A percentile compares a stretch with the other conserved stretches of the same genome.
phyloP scores from a whole-genome alignment of 2,329 filamentous ascomycete species.

The Fusarium tanahbumbuense region DNA sequence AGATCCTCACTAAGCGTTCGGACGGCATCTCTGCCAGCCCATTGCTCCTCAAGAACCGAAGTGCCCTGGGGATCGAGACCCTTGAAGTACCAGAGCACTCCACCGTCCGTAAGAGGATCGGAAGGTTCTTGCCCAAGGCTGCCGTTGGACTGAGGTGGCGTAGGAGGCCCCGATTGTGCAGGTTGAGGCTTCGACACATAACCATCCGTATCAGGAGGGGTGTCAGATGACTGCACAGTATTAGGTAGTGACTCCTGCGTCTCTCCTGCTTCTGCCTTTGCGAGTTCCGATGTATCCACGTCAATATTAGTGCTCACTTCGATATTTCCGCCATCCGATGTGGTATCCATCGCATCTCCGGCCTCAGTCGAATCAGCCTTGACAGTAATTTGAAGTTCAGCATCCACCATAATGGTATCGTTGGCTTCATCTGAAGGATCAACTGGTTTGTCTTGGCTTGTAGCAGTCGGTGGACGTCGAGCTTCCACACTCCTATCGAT shows the following conservation, averaged over 20 bases:
- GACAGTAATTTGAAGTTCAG: constrained; percentile 61
- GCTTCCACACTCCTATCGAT: constrained; percentile 74
- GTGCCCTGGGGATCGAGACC: constrained; percentile 84
- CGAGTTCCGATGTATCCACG: constrained; percentile 58
- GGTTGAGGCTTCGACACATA: constrained; percentile 52
- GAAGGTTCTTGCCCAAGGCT: constrained; percentile 62
- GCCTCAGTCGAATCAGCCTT: constrained; percentile 46
- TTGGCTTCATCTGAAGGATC: constrained; percentile 55
- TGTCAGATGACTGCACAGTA: constrained; percentile 51
- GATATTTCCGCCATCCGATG: constrained; percentile 56
- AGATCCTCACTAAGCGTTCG: constrained; percentile 83
- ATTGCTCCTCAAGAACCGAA: constrained; percentile 78
- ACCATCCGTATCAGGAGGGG: constrained; percentile 62
- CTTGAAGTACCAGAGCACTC: constrained; percentile 88
- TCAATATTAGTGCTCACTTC: constrained; percentile 60
- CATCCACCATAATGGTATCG: constrained; percentile 66
- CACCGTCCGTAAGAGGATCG: constrained; percentile 75
- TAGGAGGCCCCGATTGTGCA: constrained; percentile 64
- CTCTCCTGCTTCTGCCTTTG: constrained; percentile 46
- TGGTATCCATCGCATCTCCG: constrained; percentile 52
- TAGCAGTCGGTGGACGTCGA: constrained; percentile 56
- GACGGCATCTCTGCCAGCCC: constrained; percentile 72
- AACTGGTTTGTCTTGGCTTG: constrained; percentile 53
- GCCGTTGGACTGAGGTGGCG: constrained; percentile 74
- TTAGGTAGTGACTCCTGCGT: constrained; percentile 42